phyloP scores from a whole-genome alignment of 805 yeast genomes.

The Osmozyma mogii region DNA sequence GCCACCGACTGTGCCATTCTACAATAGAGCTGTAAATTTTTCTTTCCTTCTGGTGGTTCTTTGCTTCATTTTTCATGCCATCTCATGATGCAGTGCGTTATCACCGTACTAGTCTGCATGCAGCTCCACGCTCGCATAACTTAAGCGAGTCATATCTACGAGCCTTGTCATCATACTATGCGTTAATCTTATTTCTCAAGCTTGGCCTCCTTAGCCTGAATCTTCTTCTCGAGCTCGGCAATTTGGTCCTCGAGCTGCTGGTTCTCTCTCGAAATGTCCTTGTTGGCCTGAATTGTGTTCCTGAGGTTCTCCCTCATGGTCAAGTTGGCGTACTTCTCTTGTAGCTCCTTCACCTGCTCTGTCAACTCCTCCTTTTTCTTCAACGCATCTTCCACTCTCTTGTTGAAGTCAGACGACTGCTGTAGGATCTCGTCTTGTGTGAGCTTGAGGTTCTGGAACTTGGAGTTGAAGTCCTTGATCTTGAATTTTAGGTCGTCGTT shows the following conservation, averaged over 20 bases:
- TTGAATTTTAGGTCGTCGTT: constrained; percentile 24
- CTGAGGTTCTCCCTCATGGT: constrained; percentile 31
- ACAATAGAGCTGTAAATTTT: no score
- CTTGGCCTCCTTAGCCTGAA: constrained; percentile 22
- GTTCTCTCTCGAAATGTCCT: constrained; percentile 28
- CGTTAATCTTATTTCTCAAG: constrained; percentile 6
- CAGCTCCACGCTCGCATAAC: neutral
- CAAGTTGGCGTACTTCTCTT: constrained; percentile 20
- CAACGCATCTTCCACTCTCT: constrained; percentile 14
- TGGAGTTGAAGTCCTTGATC: constrained; percentile 19
- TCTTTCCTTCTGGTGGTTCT: no score
- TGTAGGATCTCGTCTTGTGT: constrained; percentile 30
- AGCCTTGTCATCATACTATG: neutral
- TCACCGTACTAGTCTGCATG: neutral
- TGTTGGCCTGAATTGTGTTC: constrained; percentile 33
- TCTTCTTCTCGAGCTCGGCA: constrained; percentile 14
- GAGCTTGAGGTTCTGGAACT: constrained; percentile 21
- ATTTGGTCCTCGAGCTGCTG: constrained; percentile 29
- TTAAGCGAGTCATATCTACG: neutral
- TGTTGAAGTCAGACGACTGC: no score
- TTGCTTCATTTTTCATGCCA: neutral
- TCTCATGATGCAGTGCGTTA: neutral
- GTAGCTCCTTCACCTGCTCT: constrained; percentile 10
- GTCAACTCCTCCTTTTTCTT: constrained; percentile 13
- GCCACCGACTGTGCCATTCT: no score